These are phyloP conservation scores for Penicillium sp. DNA, from an alignment of 2,329 filamentous ascomycete genomes.

Conservation along the genomic window DNA sequence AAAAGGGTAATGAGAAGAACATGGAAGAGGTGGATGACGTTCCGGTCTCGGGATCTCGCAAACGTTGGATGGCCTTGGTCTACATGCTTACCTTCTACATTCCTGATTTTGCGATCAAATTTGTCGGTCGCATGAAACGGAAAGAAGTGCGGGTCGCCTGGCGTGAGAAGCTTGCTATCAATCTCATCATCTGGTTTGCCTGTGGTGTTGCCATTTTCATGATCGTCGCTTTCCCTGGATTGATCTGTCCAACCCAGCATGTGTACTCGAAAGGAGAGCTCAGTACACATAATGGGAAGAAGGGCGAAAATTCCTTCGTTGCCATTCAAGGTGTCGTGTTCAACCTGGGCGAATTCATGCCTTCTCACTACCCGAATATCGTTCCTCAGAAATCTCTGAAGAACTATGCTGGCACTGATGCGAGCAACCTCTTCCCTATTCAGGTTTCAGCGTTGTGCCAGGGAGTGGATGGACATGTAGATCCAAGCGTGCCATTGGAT, in stretches of 20 bases:
- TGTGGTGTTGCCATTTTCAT: constrained; percentile 80
- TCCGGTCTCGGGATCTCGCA: constrained; percentile 72
- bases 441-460: constrained; percentile 91
- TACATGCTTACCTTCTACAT: constrained; percentile 82
- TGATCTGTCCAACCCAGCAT: constrained; percentile 89
- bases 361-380: constrained; percentile 72
- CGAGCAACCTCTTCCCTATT: constrained; percentile 85
- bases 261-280: constrained; percentile 81
- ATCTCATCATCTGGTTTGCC: constrained; percentile 90
- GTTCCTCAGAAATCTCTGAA: constrained; percentile 61
- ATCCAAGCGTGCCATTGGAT: constrained; percentile 75
- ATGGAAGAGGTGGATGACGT: constrained; percentile 87
- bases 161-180: constrained; percentile 97
- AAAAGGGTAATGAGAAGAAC: constrained; percentile 87
- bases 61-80: constrained; percentile 84
- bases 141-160: constrained; percentile 91
- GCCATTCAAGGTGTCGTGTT: constrained; percentile 89
- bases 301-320: constrained; percentile 63
- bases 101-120: constrained; percentile 76
- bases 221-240: constrained; percentile 77
- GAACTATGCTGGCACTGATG: constrained; percentile 82
- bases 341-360: constrained; percentile 70
- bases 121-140: constrained; percentile 78
- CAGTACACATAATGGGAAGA: constrained; percentile 68
- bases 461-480: constrained; percentile 64